Base-by-base conservation (phyloP, 1,284 basidiomycete species). In the Gomphus bonarii region DNA sequence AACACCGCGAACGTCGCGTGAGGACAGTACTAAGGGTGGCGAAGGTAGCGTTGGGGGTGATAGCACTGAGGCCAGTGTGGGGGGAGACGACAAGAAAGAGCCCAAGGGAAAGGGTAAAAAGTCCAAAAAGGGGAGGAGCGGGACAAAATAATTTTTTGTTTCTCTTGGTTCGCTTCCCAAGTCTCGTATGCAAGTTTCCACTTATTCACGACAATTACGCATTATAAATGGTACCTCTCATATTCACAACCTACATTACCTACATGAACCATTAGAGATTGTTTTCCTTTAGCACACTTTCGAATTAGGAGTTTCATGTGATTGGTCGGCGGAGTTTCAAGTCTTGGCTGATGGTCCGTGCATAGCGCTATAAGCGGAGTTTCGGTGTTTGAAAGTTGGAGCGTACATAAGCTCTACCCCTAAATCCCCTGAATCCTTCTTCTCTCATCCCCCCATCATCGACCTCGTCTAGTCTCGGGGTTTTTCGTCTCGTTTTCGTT, bases 11-110 rank as follows among this genome's bases (percentile, higher is more conserved):
- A 40, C 52, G n/a, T 55, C 61, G 38, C 43, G 58, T 5, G 60
- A 61, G 30, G 56, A 58, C 9, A 48, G 43, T 22, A 40, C 33
- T 31, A 33, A 33, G 16, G 30, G 68, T 30, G 65, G 67, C 5
- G 72, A 73, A 56, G 70, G 70, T 28, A 71, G 65, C 55, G 62
- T 50, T 46, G 49, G 35, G 11, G 56, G 56, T 18, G 54, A 55
- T 12, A 55, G 54, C 18, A 42, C 54, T 10, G 35, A 33, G 16
- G 49, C 33, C 31, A 46, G 56, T 20, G 33, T 35, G 3, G 50
- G n/a, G 16, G 49, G 50, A 25, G 50, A 44, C 16, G 49, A 55
- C 30, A 48, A 58, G 33, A 57, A 57, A 28, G 56, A 58, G 18
- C 3, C 40, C 2, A 58, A 51, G 40, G 51, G 4, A 5, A 57